Evolutionary conservation across 108 stramenopile species (phyloP), one percentile per base, ranked within the genome.

Genomic region (Skeletonema grethae): DNA sequence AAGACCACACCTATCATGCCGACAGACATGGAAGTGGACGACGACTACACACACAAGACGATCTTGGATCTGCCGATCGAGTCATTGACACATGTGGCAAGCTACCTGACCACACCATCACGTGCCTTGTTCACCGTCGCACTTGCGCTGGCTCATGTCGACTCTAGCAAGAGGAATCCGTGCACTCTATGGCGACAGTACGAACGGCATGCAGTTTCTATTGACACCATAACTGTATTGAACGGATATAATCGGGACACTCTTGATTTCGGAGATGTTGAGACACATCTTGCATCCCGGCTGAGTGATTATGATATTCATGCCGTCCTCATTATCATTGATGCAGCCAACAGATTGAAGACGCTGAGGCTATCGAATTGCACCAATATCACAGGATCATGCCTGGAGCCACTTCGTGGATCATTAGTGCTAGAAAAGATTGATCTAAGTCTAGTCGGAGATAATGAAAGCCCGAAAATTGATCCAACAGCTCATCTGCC

Each of bases 341-440:
- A 63, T 67, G 73, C 73, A 6, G 50, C 22, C 5, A 36, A 60
- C 57, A 50, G 22, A 13, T 18, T 63, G 9, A 59, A 11, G 36
- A 57, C 9, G 36, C 20, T 74, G 46, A 57, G 25, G 10, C 28
- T 74, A 22, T 35, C 73, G n/a, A 1, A 55, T 12, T 67, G 55
- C 13, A 18, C 13, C 18, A 29, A 63, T 16, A 43, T 74, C 28
- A 58, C 13, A 22, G 73, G 73, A 18, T 24, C 31, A 30, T 66
- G 73, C 10, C 56, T 74, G 9, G 66, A 67, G 35, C 73, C 73
- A 5, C 73, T 74, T 29, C 18, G 66, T 60, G 73, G 73, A 39
- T 74, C 73, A 3, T 0, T 34, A 34, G 22, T 67, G 13, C 24
- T 74, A 15, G 43, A 63, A n/a, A 13, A 59, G 57, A 67, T 74